Evolutionary conservation across 805 yeast species (phyloP).

Genomic region (Diddensiella caesifluorescens): DNA sequence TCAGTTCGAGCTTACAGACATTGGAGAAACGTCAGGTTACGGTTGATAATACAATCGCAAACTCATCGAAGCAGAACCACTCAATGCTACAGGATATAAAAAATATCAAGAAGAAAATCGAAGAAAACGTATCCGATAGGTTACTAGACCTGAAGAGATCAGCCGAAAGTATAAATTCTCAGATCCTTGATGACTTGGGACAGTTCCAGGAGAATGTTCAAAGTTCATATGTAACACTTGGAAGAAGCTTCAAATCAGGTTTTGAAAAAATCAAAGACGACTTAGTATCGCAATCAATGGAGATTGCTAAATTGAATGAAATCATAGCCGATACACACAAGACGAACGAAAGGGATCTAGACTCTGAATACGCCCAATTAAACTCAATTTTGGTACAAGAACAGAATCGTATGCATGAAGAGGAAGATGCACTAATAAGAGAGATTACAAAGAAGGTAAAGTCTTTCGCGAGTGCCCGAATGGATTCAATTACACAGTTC

Average conservation of each 20-base stretch:
- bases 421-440: not conserved
- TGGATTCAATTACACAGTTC: too few species aligned
- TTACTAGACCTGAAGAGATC: not conserved
- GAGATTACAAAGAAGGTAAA: not conserved
- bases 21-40: not conserved
- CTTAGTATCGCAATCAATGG: not conserved
- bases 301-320: not conserved
- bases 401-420: not conserved
- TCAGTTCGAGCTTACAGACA: not conserved
- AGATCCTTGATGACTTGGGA: not conserved
- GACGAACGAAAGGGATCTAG: not conserved
- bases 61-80: not conserved
- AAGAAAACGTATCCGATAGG: not conserved
- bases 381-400: not conserved
- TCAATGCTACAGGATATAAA: not conserved
- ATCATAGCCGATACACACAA: not conserved
- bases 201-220: conserved; percentile 1
- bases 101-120: not conserved
- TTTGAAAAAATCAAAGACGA: not conserved
- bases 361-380: too few species aligned
- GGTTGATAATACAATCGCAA: not conserved
- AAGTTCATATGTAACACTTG: not conserved
- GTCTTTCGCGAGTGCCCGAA: too few species aligned
- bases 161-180: not conserved
- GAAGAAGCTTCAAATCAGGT: not conserved